Conservation (phyloP, 169 alveolate species). For the Perkinsus marinus region DNA sequence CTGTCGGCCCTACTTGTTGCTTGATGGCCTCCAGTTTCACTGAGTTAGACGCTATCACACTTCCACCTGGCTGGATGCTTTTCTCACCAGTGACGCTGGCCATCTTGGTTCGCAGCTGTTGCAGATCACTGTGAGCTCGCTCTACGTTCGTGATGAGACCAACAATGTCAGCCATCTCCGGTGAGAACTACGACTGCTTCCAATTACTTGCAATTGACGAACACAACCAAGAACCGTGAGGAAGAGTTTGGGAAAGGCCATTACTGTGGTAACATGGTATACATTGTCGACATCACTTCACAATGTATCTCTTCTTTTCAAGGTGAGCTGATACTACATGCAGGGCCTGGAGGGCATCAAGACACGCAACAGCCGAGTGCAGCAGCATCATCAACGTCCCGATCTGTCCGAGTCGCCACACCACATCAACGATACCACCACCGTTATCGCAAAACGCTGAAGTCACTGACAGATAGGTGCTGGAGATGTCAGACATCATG, state of each 20-base stretch:
- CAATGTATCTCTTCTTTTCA: not conserved
- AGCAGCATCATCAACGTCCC: no score
- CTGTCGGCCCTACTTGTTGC: not conserved
- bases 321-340: not conserved
- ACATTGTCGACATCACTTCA: not conserved
- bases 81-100: not conserved
- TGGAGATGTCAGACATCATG: no score
- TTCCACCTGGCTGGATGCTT: not conserved
- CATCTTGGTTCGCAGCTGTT: not conserved
- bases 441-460: not conserved
- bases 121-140: not conserved
- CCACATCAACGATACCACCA: not conserved
- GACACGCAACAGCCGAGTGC: no score
- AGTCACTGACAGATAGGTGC: no score
- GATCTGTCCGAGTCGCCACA: no score
- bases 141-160: not conserved
- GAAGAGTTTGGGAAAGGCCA: not conserved
- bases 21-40: not conserved
- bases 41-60: not conserved
- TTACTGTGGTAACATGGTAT: not conserved
- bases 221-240: not conserved
- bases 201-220: not conserved
- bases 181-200: not conserved
- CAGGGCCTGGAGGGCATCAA: no score
- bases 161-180: not conserved